These are phyloP conservation scores for Rhizopus arrhizus DNA, from an alignment of 371 early-diverging fungal genomes.

Conservation along the genomic window DNA sequence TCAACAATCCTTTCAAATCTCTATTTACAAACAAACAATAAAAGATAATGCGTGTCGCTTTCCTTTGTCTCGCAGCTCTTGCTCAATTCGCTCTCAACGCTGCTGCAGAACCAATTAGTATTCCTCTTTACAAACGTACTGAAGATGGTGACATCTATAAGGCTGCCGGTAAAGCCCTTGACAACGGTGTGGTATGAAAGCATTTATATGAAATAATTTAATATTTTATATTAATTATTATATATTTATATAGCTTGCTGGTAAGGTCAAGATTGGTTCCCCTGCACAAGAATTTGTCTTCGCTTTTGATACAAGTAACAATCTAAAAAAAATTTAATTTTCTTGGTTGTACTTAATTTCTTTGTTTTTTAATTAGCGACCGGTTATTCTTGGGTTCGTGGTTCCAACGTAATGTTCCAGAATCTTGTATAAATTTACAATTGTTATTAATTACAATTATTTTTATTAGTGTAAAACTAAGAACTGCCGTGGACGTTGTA, in stretches of 20 bases:
- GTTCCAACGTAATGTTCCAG: constrained; percentile 36
- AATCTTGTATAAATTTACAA: constrained; percentile 1
- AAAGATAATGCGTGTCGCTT: constrained; percentile 40
- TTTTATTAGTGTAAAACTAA: constrained; percentile 43
- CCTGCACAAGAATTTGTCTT: constrained; percentile 52
- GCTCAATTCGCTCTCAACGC: constrained; percentile 46
- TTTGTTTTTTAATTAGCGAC: constrained; percentile 37
- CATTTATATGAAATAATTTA: background rate
- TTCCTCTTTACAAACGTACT: constrained; percentile 48
- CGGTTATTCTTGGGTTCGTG: constrained; percentile 57
- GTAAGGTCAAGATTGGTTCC: constrained; percentile 47
- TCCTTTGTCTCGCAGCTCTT: constrained; percentile 48
- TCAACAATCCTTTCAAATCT: constrained; percentile 29
- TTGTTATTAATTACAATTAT: constrained; percentile 12
- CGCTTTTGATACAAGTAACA: constrained; percentile 55
- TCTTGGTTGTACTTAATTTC: constrained; percentile 25
- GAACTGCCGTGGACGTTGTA: constrained; percentile 51
- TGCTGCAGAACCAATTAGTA: constrained; percentile 35
- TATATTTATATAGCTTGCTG: constrained; percentile 42
- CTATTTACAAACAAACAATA: constrained; percentile 4
- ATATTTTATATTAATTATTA: background rate
- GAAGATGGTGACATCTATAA: constrained; percentile 35
- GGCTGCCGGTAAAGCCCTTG: constrained; percentile 47
- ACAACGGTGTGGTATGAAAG: constrained; percentile 46
- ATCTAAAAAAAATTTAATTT: constrained; percentile 6